These are phyloP conservation scores for Phalaenopsis hybrid DNA, from an alignment of 116 monocot species.

Conservation along the genomic window DNA sequence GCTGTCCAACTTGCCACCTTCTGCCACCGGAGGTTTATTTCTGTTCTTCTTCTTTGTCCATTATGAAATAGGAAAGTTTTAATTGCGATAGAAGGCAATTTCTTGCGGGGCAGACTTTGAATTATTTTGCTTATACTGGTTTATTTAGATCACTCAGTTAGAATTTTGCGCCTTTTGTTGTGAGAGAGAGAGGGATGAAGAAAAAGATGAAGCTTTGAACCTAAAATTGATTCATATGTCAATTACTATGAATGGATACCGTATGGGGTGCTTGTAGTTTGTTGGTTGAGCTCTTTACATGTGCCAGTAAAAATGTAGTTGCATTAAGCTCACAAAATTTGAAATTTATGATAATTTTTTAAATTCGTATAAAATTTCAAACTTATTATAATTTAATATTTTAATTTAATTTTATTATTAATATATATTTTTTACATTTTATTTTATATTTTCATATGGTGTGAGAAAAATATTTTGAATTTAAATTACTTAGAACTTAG, in stretches of 20 bases:
- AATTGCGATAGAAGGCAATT: background rate
- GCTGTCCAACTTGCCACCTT: slow-evolving; percentile 16
- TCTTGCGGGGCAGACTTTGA: background rate
- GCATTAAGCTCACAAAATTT: background rate
- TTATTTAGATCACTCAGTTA: background rate
- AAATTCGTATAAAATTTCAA: background rate
- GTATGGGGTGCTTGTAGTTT: background rate
- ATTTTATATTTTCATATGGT: too few species aligned
- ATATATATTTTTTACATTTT: too few species aligned
- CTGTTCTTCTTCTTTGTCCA: background rate
- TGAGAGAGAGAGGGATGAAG: background rate
- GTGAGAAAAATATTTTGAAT: too few species aligned
- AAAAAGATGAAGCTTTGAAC: background rate
- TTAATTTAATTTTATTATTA: too few species aligned
- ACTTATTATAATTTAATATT: background rate
- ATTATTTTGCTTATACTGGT: background rate
- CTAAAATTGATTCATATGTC: background rate
- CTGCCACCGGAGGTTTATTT: slow-evolving; percentile 11
- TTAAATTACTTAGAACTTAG: too few species aligned
- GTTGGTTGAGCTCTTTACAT: background rate
- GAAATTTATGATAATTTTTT: background rate
- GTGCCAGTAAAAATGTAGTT: background rate
- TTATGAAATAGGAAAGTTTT: background rate
- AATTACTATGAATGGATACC: background rate
- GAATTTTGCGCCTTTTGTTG: background rate